Evolutionary conservation across 2,329 filamentous ascomycete genomes (phyloP).

Genomic region (Alternaria sp.): DNA sequence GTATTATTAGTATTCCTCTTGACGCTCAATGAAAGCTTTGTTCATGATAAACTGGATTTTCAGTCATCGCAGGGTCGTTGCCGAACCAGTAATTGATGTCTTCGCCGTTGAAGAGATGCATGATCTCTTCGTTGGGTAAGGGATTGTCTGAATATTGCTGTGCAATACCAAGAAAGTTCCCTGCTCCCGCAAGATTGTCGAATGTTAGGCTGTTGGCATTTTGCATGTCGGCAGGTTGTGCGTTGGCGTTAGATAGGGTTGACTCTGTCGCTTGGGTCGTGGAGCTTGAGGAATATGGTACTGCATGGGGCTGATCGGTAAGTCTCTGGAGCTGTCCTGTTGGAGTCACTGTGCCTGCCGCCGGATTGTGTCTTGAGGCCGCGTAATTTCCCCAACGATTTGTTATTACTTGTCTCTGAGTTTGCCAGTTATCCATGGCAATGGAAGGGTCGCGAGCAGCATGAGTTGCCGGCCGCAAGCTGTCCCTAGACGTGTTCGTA

Average conservation of each 20-base stretch:
- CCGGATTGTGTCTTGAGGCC: not conserved
- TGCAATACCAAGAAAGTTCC: constrained; percentile 32
- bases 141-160: constrained; percentile 33
- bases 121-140: constrained; percentile 30
- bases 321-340: not conserved
- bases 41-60: constrained; percentile 3
- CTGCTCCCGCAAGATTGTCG: constrained; percentile 17
- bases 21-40: not conserved
- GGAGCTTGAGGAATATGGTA: not conserved
- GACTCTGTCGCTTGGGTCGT: not conserved
- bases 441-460: not conserved
- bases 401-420: not conserved
- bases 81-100: constrained; percentile 27
- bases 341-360: not conserved
- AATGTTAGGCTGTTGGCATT: constrained; percentile 7
- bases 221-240: not conserved
- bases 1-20: not conserved
- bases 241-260: not conserved
- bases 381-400: not conserved
- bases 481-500: constrained; percentile 1
- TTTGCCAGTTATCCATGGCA: not conserved
- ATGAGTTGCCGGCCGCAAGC: not conserved
- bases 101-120: constrained; percentile 31
- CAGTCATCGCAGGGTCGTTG: constrained; percentile 5
- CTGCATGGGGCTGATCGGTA: not conserved